These are phyloP conservation scores for Athelia sp. DNA, from an alignment of 1,284 basidiomycete genomes.

Conservation along the genomic window DNA sequence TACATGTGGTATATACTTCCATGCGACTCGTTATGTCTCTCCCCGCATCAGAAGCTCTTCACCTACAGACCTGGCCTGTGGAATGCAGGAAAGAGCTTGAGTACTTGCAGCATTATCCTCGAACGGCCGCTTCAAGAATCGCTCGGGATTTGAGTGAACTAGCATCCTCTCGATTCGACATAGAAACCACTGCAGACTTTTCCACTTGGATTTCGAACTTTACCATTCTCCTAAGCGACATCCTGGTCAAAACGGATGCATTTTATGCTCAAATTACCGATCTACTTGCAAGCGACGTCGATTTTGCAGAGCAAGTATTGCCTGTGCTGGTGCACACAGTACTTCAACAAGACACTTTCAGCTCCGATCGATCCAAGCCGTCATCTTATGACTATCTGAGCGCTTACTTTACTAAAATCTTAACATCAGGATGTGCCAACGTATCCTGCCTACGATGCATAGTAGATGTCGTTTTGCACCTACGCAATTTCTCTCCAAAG, in stretches of 20 bases:
- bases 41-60: conserved; percentile 27
- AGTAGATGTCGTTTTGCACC: conserved; percentile 76
- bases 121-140: conserved; percentile 22
- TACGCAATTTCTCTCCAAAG: conserved; percentile 61
- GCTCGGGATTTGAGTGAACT: conserved; percentile 32
- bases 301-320: conserved; percentile 64
- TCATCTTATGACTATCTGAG: conserved; percentile 41
- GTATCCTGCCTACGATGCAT: conserved; percentile 56
- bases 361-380: conserved; percentile 7
- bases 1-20: conserved; percentile 57
- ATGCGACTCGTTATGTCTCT: conserved; percentile 53
- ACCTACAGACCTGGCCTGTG: conserved; percentile 29
- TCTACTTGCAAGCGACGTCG: conserved; percentile 49
- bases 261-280: conserved; percentile 69
- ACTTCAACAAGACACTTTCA: conserved; percentile 39
- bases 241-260: conserved; percentile 45
- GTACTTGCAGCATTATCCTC: conserved; percentile 45
- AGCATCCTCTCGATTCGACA: conserved; percentile 28
- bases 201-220: conserved; percentile 63
- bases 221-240: conserved; percentile 56
- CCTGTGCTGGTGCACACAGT: conserved; percentile 74
- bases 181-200: conserved; percentile 43
- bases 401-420: conserved; percentile 57
- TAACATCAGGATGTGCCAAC: conserved; percentile 39
- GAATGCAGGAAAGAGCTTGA: conserved; percentile 47